Evolutionary conservation across 2,329 filamentous ascomycete species (phyloP).

Genomic region (Tolypocladium tundrense): DNA sequence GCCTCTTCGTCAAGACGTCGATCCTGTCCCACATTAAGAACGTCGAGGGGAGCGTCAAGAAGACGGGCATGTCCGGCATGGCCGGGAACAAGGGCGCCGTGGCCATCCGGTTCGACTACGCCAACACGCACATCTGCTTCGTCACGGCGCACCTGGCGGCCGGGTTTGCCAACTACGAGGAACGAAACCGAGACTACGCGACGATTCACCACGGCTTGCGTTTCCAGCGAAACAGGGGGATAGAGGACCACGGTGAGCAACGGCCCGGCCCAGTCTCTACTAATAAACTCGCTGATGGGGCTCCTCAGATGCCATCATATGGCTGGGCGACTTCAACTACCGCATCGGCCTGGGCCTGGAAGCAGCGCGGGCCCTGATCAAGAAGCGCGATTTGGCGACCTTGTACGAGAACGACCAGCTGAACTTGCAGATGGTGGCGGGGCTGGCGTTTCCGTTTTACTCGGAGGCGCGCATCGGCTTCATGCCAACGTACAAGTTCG

Average conservation of each 20-base stretch:
- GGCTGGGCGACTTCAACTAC: slow-evolving; percentile 98
- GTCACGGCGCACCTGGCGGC: slow-evolving; percentile 94
- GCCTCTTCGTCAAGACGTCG: slow-evolving; percentile 79
- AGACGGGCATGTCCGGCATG: slow-evolving; percentile 89
- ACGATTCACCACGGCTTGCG: slow-evolving; percentile 80
- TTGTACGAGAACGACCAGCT: slow-evolving; percentile 92
- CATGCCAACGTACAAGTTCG: slow-evolving; percentile 90
- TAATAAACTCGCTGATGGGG: neutral
- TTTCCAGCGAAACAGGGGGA: slow-evolving; percentile 83
- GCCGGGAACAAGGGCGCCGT: slow-evolving; percentile 97
- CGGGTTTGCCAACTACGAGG: slow-evolving; percentile 93
- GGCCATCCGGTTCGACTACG: slow-evolving; percentile 90
- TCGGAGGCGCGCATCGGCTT: slow-evolving; percentile 84
- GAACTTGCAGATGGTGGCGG: slow-evolving; percentile 93
- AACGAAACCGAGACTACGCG: slow-evolving; percentile 84
- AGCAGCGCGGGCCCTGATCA: slow-evolving; percentile 63
- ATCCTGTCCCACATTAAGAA: slow-evolving; percentile 80
- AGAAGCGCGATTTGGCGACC: slow-evolving; percentile 60
- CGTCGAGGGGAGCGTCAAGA: slow-evolving; percentile 92
- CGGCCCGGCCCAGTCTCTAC: neutral
- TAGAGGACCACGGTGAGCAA: slow-evolving; percentile 70
- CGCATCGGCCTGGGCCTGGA: slow-evolving; percentile 80
- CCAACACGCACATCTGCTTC: slow-evolving; percentile 85
- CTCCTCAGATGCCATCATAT: slow-evolving; percentile 60
- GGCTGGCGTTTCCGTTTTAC: slow-evolving; percentile 81